These are phyloP conservation scores for Exophiala lecanii-corni DNA, from an alignment of 2,329 filamentous ascomycete genomes.

Conservation along the genomic window DNA sequence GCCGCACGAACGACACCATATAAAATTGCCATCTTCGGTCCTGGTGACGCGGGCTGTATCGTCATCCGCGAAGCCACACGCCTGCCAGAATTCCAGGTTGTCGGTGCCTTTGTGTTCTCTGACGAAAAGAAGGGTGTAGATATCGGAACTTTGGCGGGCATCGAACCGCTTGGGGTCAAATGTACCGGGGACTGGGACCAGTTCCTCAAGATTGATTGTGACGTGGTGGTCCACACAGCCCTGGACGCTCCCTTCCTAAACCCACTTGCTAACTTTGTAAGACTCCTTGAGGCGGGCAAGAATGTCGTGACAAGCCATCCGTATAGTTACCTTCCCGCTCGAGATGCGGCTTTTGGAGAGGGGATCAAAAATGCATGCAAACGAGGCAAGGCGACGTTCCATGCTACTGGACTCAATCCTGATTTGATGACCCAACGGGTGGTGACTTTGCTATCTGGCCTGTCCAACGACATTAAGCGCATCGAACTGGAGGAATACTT, in stretches of 20 bases:
- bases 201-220: constrained; percentile 8
- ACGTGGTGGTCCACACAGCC: constrained; percentile 6
- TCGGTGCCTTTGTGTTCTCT: constrained; percentile 4
- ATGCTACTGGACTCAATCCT: constrained; percentile 2
- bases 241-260: constrained; percentile 3
- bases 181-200: constrained; percentile 2
- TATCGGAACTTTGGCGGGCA: constrained; percentile 3
- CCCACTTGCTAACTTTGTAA: no score
- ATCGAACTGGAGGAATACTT: constrained; percentile 2
- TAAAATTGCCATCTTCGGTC: constrained; percentile 8
- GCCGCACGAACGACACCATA: constrained; percentile 3
- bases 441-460: constrained; percentile 1
- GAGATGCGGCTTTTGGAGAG: constrained; percentile 5
- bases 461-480: constrained; percentile 4
- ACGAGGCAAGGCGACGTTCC: constrained; percentile 3
- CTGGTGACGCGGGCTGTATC: constrained; percentile 5
- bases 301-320: no score
- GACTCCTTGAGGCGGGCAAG: no score
- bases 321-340: constrained; percentile 2
- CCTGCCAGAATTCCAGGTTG: constrained; percentile 5
- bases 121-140: not conserved
- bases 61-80: constrained; percentile 7
- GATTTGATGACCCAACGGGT: constrained; percentile 5
- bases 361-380: constrained; percentile 1
- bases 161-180: constrained; percentile 5